Conservation (phyloP, 768 basidiomycete genomes). For the Clitopilus hobsonii region DNA sequence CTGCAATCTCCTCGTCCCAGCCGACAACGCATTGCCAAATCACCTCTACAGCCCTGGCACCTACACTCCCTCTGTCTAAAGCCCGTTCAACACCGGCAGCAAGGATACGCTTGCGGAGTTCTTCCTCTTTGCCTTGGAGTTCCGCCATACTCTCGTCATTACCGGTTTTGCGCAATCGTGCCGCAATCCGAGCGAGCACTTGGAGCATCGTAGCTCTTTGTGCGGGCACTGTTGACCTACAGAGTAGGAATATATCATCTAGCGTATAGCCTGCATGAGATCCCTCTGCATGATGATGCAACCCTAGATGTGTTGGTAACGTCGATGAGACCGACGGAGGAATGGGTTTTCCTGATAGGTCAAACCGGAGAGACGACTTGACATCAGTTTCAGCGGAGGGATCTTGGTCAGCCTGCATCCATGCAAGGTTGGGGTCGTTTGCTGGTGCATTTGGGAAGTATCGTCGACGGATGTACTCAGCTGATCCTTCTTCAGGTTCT, state of each 20-base stretch:
- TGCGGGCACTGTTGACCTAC: slow-evolving; percentile 75
- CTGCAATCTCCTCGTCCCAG: slow-evolving; percentile 44
- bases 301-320: slow-evolving; percentile 79
- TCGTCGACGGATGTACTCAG: slow-evolving; percentile 77
- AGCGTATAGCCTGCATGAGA: slow-evolving; percentile 83
- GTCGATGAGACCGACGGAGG: slow-evolving; percentile 43
- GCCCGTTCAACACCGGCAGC: slow-evolving; percentile 66
- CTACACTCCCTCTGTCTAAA: slow-evolving; percentile 60
- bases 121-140: slow-evolving; percentile 33
- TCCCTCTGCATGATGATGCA: slow-evolving; percentile 87
- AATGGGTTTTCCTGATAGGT: slow-evolving; percentile 72
- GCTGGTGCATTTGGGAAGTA: slow-evolving; percentile 74
- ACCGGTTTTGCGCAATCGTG: slow-evolving; percentile 23
- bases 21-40: slow-evolving; percentile 70
- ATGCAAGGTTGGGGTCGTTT: slow-evolving; percentile 72
- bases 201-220: slow-evolving; percentile 82
- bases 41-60: slow-evolving; percentile 63
- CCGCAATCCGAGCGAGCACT: slow-evolving; percentile 57
- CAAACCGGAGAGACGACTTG: slow-evolving; percentile 58
- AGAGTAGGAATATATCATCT: slow-evolving; percentile 77
- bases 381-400: slow-evolving; percentile 21
- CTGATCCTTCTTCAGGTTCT: slow-evolving; percentile 62
- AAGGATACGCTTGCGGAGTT: slow-evolving; percentile 58
- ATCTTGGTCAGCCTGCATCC: slow-evolving; percentile 52
- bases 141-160: slow-evolving; percentile 32